Evolutionary conservation across 1,284 basidiomycete species (phyloP), one percentile per base, ranked within the genome.

Genomic region (Uromyces viciae-fabae): DNA sequence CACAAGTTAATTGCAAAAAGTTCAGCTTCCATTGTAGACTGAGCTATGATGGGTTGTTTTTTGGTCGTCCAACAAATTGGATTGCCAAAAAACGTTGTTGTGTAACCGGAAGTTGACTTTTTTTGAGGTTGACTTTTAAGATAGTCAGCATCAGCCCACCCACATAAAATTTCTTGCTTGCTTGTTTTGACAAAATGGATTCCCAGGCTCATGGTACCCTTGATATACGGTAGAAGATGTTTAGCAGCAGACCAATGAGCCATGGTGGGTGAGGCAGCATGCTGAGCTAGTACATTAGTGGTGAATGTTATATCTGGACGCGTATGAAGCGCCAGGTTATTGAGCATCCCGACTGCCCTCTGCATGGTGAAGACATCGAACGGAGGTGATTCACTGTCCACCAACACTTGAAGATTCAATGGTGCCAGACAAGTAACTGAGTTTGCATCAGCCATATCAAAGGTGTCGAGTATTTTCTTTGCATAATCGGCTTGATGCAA

Each of bases 221-320:
- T 52, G n/a, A 73, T 31, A 60, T 8, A 60, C 22, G 40, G 69
- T 72, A 73, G n/a, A 4, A 73, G 28, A 54, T 73, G 71, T 25
- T 54, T 54, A 1, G 40, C 46, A 2, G 40, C 14, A 4, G n/a
- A 28, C 71, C 71, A 73, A 25, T 73, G 71, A 42, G 64, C 17
- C 8, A 14, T 36, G 19, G 68, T 71, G 8, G 68, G 68, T 3
- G 9, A 28, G 33, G 46, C 17, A 1, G 33, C 8, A 33, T 7
- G 49, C n/a, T 25, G 49, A 38, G 71, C 46, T 25, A 73, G 49
- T 9, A 31, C 1, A 56, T 73, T 73, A 9, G 49, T 46, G 3
- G 71, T 73, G 49, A 73, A 73, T 25, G 7, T 7, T 2, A 73
- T 73, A 22, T 73, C 31, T 15, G 71, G 71, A 4, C 71, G 3